phyloP scores from a whole-genome alignment of 495 filamentous ascomycete species.

The Talaromyces ruber region DNA sequence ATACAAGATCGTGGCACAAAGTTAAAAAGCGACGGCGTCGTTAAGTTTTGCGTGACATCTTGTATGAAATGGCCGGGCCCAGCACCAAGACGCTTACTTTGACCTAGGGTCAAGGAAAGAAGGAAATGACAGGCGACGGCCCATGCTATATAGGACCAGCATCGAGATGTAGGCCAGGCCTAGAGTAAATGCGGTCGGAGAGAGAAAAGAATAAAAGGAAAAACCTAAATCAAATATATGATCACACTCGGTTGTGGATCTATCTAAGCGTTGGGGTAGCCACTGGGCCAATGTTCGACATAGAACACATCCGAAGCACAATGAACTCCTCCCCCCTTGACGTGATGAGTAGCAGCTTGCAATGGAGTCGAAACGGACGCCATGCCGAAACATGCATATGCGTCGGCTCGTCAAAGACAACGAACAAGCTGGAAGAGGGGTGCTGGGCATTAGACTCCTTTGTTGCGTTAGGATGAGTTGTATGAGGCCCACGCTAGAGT shows the following conservation, averaged over 20 bases:
- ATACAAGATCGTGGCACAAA: background rate
- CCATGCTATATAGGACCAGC: background rate
- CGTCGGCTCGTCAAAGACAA: background rate
- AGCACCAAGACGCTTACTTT: background rate
- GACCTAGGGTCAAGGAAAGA: background rate
- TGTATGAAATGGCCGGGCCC: background rate
- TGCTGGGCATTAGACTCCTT: background rate
- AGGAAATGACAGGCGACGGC: background rate
- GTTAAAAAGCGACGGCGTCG: background rate
- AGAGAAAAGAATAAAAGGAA: background rate
- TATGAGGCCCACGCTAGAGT: background rate
- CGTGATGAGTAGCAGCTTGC: background rate
- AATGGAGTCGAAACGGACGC: background rate
- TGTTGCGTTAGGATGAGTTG: background rate
- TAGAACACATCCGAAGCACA: background rate
- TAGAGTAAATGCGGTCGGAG: background rate
- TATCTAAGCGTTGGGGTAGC: background rate
- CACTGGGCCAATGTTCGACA: background rate
- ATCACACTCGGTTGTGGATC: background rate
- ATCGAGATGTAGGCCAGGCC: background rate
- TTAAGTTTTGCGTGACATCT: background rate
- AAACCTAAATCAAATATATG: background rate
- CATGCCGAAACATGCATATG: conserved; percentile 1
- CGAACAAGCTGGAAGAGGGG: background rate
- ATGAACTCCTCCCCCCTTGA: background rate